Base-by-base conservation (phyloP, 23 red algal species). In the Gracilaria gracilis region DNA sequence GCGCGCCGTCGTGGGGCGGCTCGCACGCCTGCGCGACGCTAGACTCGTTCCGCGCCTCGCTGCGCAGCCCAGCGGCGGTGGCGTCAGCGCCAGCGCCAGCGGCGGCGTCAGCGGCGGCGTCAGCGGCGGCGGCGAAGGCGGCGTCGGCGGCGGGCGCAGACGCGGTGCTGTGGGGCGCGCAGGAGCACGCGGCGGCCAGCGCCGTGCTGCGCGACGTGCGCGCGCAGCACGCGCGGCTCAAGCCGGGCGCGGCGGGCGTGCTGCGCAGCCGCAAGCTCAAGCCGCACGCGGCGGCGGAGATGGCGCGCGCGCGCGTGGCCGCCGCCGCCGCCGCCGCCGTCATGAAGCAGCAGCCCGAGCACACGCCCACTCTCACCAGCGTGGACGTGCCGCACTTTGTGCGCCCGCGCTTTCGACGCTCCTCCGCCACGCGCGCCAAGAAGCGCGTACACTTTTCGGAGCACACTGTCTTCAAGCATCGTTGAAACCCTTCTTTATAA, bases 221-320 rank as follows among this genome's bases (percentile, higher is more conserved):
- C n/a, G 55, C 87, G 17, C 28, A 40, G 31, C 87, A 76, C 31
- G 47, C 54, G 44, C 67, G 71, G 20, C 5, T 66, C 13, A 35
- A 39, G n/a, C 27, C 31, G 57, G 23, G n/a, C n/a, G n/a, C 75
- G 24, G 49, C 74, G 57, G 12, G 35, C 50, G 49, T 39, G 27
- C 73, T 77, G 33, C 16, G 33, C 17, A 55, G 36, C 51, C 51
- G 74, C 3, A 40, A 36, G 23, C 74, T 90, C 50, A 90, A 90
- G 77, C 87, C 87, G 34, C 28, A 80, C 70, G 87, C 87, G 4
- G 87, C 87, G 0, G 87, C 87, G 27, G 87, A 90, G 42, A 90
- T 90, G 87, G 87, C 87, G 37, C 70, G 87, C 47, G 87, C 87
- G 64, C 71, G 75, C 20, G 87, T 90, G 54, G 87, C 87, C 25